Percentiles rank a stretch among this genome's conserved stretches.
Conservation (phyloP, 352 stramenopile genomes). For the Globisporangium heterothallicum region DNA sequence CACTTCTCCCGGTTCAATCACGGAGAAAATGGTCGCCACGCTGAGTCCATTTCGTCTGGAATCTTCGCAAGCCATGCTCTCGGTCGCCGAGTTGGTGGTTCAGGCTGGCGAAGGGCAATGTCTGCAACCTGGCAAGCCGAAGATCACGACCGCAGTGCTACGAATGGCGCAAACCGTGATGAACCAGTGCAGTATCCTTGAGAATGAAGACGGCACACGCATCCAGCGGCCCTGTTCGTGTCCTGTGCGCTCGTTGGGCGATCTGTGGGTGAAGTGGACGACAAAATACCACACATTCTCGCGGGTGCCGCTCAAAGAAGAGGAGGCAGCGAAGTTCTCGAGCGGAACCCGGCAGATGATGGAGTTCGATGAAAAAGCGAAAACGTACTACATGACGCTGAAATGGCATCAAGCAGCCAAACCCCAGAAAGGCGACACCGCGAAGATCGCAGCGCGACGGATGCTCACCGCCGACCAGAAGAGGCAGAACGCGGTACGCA, state of each 20-base stretch:
- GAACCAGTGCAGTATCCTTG: slow-evolving; percentile 63
- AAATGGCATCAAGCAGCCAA: slow-evolving; percentile 83
- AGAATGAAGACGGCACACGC: slow-evolving; percentile 44
- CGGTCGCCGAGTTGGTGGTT: slow-evolving; percentile 44
- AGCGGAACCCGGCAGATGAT: slow-evolving; percentile 80
- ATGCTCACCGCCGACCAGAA: slow-evolving; percentile 68
- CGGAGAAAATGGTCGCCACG: slow-evolving; percentile 53
- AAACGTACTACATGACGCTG: slow-evolving; percentile 72
- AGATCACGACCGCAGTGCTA: slow-evolving; percentile 48
- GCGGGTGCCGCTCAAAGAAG: slow-evolving; percentile 41
- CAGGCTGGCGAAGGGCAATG: slow-evolving; percentile 43
- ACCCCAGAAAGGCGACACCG: slow-evolving; percentile 77
- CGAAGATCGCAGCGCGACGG: slow-evolving; percentile 72
- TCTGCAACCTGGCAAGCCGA: slow-evolving; percentile 26
- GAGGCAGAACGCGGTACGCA: slow-evolving; percentile 49
- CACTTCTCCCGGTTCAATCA: slow-evolving; percentile 52
- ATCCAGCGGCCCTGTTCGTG: slow-evolving; percentile 74
- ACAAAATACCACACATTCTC: slow-evolving; percentile 78
- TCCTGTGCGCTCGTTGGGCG: slow-evolving; percentile 62
- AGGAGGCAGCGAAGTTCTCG: slow-evolving; percentile 61
- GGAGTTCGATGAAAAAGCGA: slow-evolving; percentile 49
- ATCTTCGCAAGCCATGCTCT: slow-evolving; percentile 28
- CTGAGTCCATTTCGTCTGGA: slow-evolving; percentile 45
- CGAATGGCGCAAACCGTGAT: slow-evolving; percentile 64
- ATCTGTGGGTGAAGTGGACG: slow-evolving; percentile 80